phyloP scores from a whole-genome alignment of 2,329 filamentous ascomycete genomes.

The Ophiosphaerella herpotricha region DNA sequence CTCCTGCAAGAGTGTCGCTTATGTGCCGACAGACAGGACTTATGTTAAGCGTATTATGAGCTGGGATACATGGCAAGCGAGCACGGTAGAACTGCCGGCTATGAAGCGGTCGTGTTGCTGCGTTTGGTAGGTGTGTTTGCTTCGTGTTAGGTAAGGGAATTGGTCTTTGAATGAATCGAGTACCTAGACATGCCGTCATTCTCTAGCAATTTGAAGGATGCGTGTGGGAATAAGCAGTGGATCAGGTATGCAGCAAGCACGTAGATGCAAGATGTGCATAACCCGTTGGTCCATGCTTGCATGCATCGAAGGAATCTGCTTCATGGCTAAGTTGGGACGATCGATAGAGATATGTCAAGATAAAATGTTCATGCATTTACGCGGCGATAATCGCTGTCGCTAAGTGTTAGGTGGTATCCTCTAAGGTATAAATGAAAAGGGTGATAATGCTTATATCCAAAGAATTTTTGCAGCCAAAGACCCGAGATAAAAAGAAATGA shows the following conservation, averaged over 20 bases:
- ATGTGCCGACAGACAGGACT: not conserved
- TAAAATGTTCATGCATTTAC: constrained; percentile 25
- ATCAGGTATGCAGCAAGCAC: not conserved
- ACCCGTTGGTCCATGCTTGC: not conserved
- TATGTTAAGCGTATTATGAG: not conserved
- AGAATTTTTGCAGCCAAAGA: constrained; percentile 22
- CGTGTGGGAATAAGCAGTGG: too few relatives aligned
- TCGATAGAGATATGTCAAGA: not conserved
- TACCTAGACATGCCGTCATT: too few relatives aligned
- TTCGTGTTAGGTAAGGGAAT: too few relatives aligned
- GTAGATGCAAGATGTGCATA: not conserved
- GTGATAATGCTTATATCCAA: constrained; percentile 9
- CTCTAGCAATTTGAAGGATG: too few relatives aligned
- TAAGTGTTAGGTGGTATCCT: constrained; percentile 22
- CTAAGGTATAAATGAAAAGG: constrained; percentile 14
- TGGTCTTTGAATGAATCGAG: too few relatives aligned
- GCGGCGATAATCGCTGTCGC: constrained; percentile 20
- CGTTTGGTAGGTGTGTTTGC: too few relatives aligned
- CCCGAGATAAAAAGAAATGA: constrained; percentile 9
- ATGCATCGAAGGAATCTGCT: not conserved
- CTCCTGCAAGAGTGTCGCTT: not conserved
- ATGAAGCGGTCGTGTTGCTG: not conserved
- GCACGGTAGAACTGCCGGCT: not conserved
- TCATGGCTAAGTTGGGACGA: not conserved
- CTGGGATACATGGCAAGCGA: not conserved